Conservation (phyloP, 257 asterid genomes). For the Solanum chiquidenum region DNA sequence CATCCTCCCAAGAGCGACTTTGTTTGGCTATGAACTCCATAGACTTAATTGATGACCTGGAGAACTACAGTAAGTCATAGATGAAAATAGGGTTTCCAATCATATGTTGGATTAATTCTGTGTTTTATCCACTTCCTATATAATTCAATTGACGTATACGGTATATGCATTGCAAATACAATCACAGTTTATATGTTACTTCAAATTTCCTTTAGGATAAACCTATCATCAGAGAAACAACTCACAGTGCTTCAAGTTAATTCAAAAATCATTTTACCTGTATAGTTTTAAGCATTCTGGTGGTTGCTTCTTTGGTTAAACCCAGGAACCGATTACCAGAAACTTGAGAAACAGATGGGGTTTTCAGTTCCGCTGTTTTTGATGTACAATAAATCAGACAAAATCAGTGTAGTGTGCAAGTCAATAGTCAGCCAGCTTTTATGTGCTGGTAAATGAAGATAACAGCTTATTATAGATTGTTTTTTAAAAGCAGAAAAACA, state of each 20-base stretch:
- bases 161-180: background rate
- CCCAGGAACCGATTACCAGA: background rate
- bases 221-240: background rate
- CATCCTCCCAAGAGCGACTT: slow-evolving; percentile 56
- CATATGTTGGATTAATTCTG: background rate
- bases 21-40: slow-evolving; percentile 44
- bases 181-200: background rate
- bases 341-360: background rate
- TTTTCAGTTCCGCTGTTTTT: background rate
- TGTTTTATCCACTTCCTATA: background rate
- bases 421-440: background rate
- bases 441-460: background rate
- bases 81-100: background rate
- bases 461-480: background rate
- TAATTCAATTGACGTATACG: background rate
- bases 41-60: slow-evolving; percentile 19
- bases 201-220: background rate
- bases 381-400: background rate
- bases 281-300: background rate
- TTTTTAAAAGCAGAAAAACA: background rate
- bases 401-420: background rate
- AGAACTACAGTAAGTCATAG: slow-evolving; percentile 40
- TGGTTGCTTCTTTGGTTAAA: background rate
- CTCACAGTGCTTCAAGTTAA: background rate
- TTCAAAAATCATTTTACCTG: background rate